Conservation (phyloP, 164 flowering plant species). For the Litsea cubeba region DNA sequence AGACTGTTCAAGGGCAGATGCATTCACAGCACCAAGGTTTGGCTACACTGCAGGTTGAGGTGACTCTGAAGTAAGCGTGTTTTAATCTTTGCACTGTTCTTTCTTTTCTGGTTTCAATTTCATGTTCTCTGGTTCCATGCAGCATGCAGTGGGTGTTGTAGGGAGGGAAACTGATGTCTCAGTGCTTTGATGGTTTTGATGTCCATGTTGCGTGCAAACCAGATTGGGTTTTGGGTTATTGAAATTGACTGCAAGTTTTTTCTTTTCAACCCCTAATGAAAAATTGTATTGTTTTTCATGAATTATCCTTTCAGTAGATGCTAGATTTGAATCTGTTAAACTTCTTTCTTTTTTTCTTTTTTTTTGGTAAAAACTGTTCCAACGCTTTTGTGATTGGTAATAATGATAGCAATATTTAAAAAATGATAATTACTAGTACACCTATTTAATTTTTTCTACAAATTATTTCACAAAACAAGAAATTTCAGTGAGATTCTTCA, state of each 20-base stretch:
- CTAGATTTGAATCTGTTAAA: not conserved
- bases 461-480: no score
- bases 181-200: constrained; percentile 26
- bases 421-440: no score
- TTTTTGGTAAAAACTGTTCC: not conserved
- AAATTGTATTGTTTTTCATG: not conserved
- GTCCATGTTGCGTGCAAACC: not conserved
- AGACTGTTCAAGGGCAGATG: constrained; percentile 20
- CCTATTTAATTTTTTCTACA: no score
- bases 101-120: not conserved
- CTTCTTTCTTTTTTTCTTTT: no score
- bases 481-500: no score
- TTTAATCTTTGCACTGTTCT: constrained; percentile 22
- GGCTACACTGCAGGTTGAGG: constrained; percentile 33
- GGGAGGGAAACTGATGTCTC: constrained; percentile 28
- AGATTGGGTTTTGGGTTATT: not conserved
- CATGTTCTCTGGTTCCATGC: not conserved
- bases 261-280: not conserved
- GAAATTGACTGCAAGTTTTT: no score
- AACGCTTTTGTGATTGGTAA: no score
- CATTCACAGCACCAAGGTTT: constrained; percentile 30
- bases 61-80: constrained; percentile 45
- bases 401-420: no score
- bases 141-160: constrained; percentile 15
- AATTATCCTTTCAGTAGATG: not conserved